These are phyloP conservation scores for Jimgerdemannia lactiflua DNA, from an alignment of 192 early-diverging fungal species.

Conservation along the genomic window DNA sequence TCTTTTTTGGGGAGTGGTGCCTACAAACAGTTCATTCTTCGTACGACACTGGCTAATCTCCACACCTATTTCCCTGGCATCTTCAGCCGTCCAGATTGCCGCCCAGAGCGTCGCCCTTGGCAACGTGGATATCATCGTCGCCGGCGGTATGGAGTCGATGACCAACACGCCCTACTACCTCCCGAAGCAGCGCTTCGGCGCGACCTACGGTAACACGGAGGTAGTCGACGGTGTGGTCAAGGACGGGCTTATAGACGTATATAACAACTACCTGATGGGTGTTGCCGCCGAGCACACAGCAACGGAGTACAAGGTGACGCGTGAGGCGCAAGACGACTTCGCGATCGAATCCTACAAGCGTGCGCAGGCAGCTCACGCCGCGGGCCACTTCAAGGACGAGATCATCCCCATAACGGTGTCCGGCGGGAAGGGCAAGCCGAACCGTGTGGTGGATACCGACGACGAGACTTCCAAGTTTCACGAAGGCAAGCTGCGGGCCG, in stretches of 20 bases:
- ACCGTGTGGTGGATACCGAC: conserved; percentile 54
- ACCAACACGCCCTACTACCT: conserved; percentile 81
- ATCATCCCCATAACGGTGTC: conserved; percentile 69
- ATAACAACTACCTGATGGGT: conserved; percentile 74
- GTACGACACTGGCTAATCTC: neutral
- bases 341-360: conserved; percentile 75
- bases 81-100: conserved; percentile 61
- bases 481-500: conserved; percentile 80
- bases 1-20: neutral
- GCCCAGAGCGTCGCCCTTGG: conserved; percentile 75
- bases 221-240: conserved; percentile 73
- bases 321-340: conserved; percentile 81
- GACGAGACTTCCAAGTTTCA: conserved; percentile 74
- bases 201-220: conserved; percentile 69
- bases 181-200: conserved; percentile 74
- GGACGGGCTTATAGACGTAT: conserved; percentile 78
- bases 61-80: neutral
- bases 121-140: conserved; percentile 67
- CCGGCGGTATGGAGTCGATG: conserved; percentile 82
- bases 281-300: conserved; percentile 81
- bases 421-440: conserved; percentile 65
- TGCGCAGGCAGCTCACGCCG: conserved; percentile 64
- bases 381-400: conserved; percentile 61
- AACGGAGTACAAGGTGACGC: conserved; percentile 67
- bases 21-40: neutral